Evolutionary conservation across 306 rosid species (phyloP).

Genomic region (Cicer arietinum): DNA sequence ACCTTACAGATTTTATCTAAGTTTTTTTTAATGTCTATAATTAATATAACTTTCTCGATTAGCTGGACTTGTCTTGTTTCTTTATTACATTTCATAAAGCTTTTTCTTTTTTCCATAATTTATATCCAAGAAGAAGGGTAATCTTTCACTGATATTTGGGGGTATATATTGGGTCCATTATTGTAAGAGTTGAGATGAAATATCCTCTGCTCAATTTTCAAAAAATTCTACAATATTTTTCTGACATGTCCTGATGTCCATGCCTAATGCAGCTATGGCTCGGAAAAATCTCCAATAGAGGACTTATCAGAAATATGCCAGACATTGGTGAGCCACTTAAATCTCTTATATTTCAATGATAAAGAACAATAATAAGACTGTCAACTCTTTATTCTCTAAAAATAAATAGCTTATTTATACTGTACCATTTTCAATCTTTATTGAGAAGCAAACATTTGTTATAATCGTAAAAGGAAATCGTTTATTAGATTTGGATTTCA

Average conservation of each 20-base stretch:
- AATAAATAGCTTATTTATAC: background rate
- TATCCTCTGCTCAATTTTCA: slow-evolving; percentile 27
- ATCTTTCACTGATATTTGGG: background rate
- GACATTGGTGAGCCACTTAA: slow-evolving; percentile 65
- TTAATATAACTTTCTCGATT: slow-evolving; percentile 15
- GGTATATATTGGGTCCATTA: slow-evolving; percentile 6
- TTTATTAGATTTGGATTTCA: slow-evolving; percentile 14
- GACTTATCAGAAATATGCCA: slow-evolving; percentile 88
- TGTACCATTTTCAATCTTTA: slow-evolving; percentile 15
- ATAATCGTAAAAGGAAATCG: slow-evolving; percentile 24
- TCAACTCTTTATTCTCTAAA: slow-evolving; percentile 22
- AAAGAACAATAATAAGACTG: slow-evolving; percentile 10
- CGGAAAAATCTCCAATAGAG: slow-evolving; percentile 73
- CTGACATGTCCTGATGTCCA: slow-evolving; percentile 40
- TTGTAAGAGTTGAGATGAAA: slow-evolving; percentile 30
- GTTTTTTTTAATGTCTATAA: slow-evolving; percentile 1
- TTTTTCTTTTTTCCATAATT: background rate
- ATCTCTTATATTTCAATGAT: slow-evolving; percentile 24
- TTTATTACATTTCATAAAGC: slow-evolving; percentile 6
- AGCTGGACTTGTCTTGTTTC: slow-evolving; percentile 32
- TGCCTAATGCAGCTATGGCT: slow-evolving; percentile 78
- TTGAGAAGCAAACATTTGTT: slow-evolving; percentile 25
- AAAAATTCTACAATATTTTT: slow-evolving; percentile 24
- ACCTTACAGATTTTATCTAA: slow-evolving; percentile 13
- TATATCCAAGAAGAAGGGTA: slow-evolving; percentile 36